Evolutionary conservation across 495 filamentous ascomycete species (phyloP).

Genomic region (Daldinia childiae): DNA sequence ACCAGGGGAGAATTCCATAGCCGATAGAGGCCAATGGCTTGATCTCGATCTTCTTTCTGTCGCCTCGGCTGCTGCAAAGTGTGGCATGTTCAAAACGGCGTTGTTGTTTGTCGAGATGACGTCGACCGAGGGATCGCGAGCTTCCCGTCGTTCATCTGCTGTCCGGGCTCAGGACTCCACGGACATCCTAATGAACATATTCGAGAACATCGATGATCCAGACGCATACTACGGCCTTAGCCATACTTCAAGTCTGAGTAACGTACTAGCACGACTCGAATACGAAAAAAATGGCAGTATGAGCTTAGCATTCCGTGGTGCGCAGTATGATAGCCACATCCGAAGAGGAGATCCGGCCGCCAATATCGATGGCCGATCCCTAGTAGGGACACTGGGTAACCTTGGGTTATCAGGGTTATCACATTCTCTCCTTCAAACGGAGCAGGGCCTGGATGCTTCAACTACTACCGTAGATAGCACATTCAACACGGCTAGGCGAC

Average conservation of each 20-base stretch:
- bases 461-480: constrained; percentile 71
- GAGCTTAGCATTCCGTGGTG: constrained; percentile 88
- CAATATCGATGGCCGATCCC: constrained; percentile 55
- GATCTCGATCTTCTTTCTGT: constrained; percentile 79
- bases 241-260: constrained; percentile 75
- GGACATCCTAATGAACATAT: constrained; percentile 79
- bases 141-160: constrained; percentile 73
- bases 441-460: constrained; percentile 63
- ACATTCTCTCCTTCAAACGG: constrained; percentile 73
- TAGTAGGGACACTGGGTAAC: constrained; percentile 70
- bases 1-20: constrained; percentile 77
- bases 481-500: constrained; percentile 80
- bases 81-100: constrained; percentile 87
- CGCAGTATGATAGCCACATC: constrained; percentile 88
- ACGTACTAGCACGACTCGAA: constrained; percentile 84
- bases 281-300: constrained; percentile 90
- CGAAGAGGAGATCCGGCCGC: constrained; percentile 57
- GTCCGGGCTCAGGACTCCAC: constrained; percentile 66
- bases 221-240: constrained; percentile 96
- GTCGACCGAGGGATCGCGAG: constrained; percentile 61
- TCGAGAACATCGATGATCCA: constrained; percentile 90
- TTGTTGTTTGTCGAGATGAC: constrained; percentile 83
- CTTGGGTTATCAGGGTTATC: constrained; percentile 78
- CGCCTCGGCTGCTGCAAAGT: constrained; percentile 78
- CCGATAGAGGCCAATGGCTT: constrained; percentile 84